These are phyloP conservation scores for Calonectria hongkongensis DNA, from an alignment of 2,329 filamentous ascomycete genomes.

Conservation along the genomic window DNA sequence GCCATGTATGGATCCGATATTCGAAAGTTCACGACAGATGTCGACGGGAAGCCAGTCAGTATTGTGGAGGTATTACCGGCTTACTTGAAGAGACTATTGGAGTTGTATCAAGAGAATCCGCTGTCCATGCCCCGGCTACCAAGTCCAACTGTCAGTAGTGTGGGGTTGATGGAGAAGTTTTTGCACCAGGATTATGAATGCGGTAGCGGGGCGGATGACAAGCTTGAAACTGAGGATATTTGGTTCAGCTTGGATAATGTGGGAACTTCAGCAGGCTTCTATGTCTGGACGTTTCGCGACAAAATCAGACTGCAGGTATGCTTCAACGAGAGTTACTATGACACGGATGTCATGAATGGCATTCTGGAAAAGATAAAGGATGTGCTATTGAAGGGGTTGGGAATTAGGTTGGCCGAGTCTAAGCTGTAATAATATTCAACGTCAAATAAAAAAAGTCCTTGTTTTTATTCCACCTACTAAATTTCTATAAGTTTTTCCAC, in stretches of 20 bases:
- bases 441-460: neutral
- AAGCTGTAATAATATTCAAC: neutral
- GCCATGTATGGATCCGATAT: constrained; percentile 1
- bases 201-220: neutral
- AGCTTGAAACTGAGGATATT: neutral
- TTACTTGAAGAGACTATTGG: neutral
- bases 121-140: neutral
- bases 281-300: constrained; percentile 13
- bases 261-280: constrained; percentile 1
- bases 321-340: constrained; percentile 2
- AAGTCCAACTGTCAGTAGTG: neutral
- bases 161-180: neutral
- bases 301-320: constrained; percentile 10
- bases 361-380: neutral
- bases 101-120: neutral
- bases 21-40: neutral
- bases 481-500: no score
- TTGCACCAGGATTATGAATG: neutral
- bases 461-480: neutral
- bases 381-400: neutral
- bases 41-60: neutral
- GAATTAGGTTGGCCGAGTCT: neutral
- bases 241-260: constrained; percentile 3
- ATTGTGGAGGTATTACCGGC: neutral
- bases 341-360: neutral